These are phyloP conservation scores for Sordaria brevicollis DNA, from an alignment of 495 filamentous ascomycete genomes.

Conservation along the genomic window DNA sequence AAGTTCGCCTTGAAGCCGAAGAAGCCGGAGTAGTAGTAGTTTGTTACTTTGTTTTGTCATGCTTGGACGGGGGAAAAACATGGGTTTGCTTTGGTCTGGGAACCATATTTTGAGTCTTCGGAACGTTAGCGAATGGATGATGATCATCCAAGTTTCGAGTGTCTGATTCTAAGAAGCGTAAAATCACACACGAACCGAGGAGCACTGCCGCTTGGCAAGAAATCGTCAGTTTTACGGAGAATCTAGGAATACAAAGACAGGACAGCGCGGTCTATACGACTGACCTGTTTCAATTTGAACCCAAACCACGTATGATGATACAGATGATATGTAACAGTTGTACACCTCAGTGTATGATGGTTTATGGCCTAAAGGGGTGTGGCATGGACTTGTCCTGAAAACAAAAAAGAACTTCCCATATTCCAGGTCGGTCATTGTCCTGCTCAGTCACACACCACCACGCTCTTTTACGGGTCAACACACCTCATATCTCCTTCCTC, in stretches of 20 bases:
- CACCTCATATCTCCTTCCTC: background rate
- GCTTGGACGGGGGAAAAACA: background rate
- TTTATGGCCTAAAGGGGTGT: background rate
- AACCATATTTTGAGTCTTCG: background rate
- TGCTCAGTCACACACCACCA: background rate
- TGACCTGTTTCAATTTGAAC: background rate
- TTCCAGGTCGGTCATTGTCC: background rate
- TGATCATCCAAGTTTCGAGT: background rate
- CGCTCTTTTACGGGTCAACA: background rate
- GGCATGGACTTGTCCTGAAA: background rate
- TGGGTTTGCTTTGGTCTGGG: background rate
- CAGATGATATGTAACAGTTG: background rate
- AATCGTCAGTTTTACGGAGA: background rate
- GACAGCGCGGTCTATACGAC: background rate
- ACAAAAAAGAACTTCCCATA: background rate
- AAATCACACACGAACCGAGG: background rate
- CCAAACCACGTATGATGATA: background rate
- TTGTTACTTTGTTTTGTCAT: too few relatives aligned
- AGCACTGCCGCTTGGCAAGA: background rate
- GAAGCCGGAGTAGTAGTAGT: background rate
- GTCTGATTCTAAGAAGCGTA: too few relatives aligned
- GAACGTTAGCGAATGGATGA: too few relatives aligned
- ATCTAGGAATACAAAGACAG: background rate
- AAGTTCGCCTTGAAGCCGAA: conserved; percentile 55
- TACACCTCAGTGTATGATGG: background rate